phyloP scores from a whole-genome alignment of 2,329 filamentous ascomycete genomes.

The Aphanoascus verrucosus region DNA sequence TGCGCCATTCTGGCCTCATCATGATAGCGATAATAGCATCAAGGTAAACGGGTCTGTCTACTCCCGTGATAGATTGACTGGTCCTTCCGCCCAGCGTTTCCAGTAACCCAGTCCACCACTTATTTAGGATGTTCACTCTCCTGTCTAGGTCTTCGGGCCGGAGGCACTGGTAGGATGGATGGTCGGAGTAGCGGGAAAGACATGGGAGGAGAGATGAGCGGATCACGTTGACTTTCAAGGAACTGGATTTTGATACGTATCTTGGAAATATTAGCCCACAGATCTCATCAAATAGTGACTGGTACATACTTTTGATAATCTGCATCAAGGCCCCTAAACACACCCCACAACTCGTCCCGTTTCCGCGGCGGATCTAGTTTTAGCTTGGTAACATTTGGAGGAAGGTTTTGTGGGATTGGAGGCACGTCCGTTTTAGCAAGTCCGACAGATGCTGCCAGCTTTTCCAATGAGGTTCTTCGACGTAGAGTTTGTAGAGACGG shows the following conservation, averaged over 20 bases:
- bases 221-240: slow-evolving; percentile 65
- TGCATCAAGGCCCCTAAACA: slow-evolving; percentile 56
- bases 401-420: slow-evolving; percentile 37
- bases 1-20: slow-evolving; percentile 79
- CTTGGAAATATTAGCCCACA: slow-evolving; percentile 24
- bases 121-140: slow-evolving; percentile 67
- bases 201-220: slow-evolving; percentile 66
- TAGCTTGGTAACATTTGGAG: slow-evolving; percentile 20
- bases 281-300: background rate
- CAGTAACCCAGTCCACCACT: slow-evolving; percentile 78
- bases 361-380: slow-evolving; percentile 39
- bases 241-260: slow-evolving; percentile 62
- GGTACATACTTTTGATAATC: slow-evolving; percentile 55
- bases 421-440: slow-evolving; percentile 39
- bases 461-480: slow-evolving; percentile 38
- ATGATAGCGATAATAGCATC: slow-evolving; percentile 73
- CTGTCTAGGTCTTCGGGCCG: slow-evolving; percentile 72
- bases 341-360: slow-evolving; percentile 59
- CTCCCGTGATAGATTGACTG: slow-evolving; percentile 66
- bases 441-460: slow-evolving; percentile 33
- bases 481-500: slow-evolving; percentile 34
- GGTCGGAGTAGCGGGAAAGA: slow-evolving; percentile 56
- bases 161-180: slow-evolving; percentile 55
- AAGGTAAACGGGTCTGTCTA: slow-evolving; percentile 70
- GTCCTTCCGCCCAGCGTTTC: slow-evolving; percentile 69